Evolutionary conservation across 2,329 filamentous ascomycete species (phyloP).

Genomic region (Leptosphaerulina australis): DNA sequence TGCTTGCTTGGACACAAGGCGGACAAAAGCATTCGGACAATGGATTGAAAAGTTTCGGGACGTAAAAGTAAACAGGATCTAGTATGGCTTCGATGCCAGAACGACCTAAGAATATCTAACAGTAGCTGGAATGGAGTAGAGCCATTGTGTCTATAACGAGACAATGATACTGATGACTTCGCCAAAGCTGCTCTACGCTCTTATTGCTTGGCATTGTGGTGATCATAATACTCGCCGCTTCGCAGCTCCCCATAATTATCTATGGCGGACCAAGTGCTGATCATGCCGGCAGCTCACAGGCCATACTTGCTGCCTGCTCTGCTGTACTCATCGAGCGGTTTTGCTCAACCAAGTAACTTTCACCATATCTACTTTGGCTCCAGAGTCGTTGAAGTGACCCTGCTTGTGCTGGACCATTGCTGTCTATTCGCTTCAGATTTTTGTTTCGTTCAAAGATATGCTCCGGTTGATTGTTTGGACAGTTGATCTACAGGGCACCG

Average conservation of each 20-base stretch:
- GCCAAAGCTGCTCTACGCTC: neutral
- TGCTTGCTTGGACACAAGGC: slow-evolving; percentile 11
- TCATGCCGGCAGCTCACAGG: too few relatives aligned
- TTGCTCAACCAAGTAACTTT: too few relatives aligned
- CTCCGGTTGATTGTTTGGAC: neutral
- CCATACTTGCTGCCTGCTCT: too few relatives aligned
- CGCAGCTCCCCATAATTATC: neutral
- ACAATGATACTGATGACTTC: slow-evolving; percentile 21
- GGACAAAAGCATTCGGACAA: slow-evolving; percentile 19
- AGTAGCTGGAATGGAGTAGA: slow-evolving; percentile 16
- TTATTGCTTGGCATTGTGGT: neutral
- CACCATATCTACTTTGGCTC: too few relatives aligned
- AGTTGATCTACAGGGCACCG: neutral
- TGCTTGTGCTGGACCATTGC: neutral
- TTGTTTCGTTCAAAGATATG: too few relatives aligned
- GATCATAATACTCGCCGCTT: neutral
- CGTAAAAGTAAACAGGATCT: slow-evolving; percentile 12
- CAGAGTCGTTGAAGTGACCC: too few relatives aligned
- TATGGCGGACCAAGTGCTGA: neutral
- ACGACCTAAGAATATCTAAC: slow-evolving; percentile 1
- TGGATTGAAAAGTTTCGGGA: slow-evolving; percentile 12
- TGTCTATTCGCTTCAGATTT: neutral
- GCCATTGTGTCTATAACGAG: slow-evolving; percentile 20
- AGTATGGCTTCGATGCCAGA: slow-evolving; percentile 18
- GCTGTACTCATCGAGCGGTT: too few relatives aligned